Evolutionary conservation across 805 yeast species (phyloP), one percentile per base, ranked within the genome.

Genomic region (Yamadazyma phyllophila): DNA sequence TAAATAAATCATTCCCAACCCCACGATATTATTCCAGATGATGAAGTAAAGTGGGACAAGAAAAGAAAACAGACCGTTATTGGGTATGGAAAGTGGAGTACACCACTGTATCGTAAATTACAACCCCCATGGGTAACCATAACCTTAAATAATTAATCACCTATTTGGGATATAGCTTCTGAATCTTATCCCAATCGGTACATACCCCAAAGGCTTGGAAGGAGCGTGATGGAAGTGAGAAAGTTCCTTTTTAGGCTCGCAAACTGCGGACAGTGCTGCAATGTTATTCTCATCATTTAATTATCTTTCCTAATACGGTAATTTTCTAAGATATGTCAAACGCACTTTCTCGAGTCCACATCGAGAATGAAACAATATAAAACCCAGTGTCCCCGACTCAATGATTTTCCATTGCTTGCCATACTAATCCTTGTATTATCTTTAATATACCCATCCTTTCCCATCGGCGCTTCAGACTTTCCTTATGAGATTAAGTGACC

Each of bases 241-340:
- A 39, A 39, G 30, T 39, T 29, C 47, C 47, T 39, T 11, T 24
- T 36, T 36, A 36, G 36, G 41, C 41, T 35, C 40, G 38, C 40
- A 39, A 31, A 30, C 34, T 13, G n/a, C 11, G 31, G 29, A 10
- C 43, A 40, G 37, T 17, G 43, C 36, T 40, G 30, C 43, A 32
- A 12, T 26, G 9, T 14, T 36, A 24, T 26, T 39, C 41, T 31
- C 14, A 27, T 12, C 16, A 20, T 15, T 36, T 29, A 7, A 49
- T 47, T 42, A 45, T 48, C 41, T 50, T 54, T 24, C 61, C 61
- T 47, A 47, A 52, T 47, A 36, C 37, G 59, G 61, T 31, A 56
- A 51, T 49, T 50, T 45, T 39, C 35, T 27, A 14, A 39, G 52
- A 44, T 44, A 39, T 43, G 49, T 43, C 49, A 46, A 46, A 33